Evolutionary conservation across 2,329 filamentous ascomycete genomes (phyloP), one percentile per base, ranked within the genome.

Genomic region (Talaromyces sp.): DNA sequence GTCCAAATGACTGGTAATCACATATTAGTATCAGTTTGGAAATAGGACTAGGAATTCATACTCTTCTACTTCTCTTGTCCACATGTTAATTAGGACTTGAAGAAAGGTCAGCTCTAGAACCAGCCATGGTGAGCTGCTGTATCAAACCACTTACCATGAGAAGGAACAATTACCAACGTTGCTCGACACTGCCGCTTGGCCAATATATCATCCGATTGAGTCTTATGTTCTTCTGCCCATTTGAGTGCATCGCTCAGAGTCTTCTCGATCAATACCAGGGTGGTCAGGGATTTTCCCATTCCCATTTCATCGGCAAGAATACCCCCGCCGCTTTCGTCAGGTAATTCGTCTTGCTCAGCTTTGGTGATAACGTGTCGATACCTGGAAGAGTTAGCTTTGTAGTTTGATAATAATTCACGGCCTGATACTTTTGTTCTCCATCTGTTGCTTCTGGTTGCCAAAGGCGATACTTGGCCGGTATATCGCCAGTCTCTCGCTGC

Each of bases 221-320:
- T 61, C 25, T 56, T 57, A 15, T 8, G 54, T 11, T 71, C 62
- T 7, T 72, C 60, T 11, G 75, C 75, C 79, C 79, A 84, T 9
- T 69, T 25, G 11, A 69, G 70, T 1, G 78, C 81, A 2, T 72
- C 60, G 0, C 76, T 71, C 0, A 81, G 68, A 0, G 81, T 83
- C 17, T 76, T 75, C 3, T 81, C 70, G 22, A 86, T 78, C 0
- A 86, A 71, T 0, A 83, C 81, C 10, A 87, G 77, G 0, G 84
- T 80, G 2, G 83, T 83, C 7, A 86, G 75, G 0, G 85, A 82
- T 68, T 88, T 88, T 0, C 86, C 86, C 76, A 87, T 80, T 0
- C 86, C 86, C 85, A 87, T 87, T 65, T 87, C 85, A 69, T 88
- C 85, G 0, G 85, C 85, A 1, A 87, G 69, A n/a, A 88, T 83